Evolutionary conservation across 2,329 filamentous ascomycete genomes (phyloP).

Genomic region (Diaporthe vexans): DNA sequence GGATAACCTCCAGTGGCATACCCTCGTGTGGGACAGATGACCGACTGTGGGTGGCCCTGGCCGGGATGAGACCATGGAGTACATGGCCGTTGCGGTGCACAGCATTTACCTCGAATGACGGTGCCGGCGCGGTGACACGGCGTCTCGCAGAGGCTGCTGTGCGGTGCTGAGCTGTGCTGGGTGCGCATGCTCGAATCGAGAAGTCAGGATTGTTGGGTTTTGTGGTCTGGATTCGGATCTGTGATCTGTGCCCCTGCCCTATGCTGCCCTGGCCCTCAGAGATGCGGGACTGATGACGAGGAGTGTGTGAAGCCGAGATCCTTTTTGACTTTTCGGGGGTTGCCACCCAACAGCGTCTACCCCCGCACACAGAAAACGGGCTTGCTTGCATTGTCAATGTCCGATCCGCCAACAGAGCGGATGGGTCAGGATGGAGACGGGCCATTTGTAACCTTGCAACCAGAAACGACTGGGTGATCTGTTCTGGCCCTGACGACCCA

Average conservation of each 20-base stretch:
- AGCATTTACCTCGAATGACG: constrained; percentile 9
- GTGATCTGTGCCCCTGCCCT: constrained; percentile 28
- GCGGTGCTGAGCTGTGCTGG: not conserved
- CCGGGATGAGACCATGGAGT: not conserved
- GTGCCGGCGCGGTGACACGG: constrained; percentile 28
- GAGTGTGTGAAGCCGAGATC: constrained; percentile 36
- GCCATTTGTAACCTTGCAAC: not conserved
- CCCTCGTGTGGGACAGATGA: not conserved
- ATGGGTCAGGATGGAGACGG: constrained; percentile 15
- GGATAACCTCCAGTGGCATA: not conserved
- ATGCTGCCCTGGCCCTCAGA: constrained; percentile 14
- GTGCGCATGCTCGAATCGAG: constrained; percentile 10
- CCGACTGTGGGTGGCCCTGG: not conserved
- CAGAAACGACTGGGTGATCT: constrained; percentile 26
- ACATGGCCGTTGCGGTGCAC: not conserved
- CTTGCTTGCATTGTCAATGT: constrained; percentile 34
- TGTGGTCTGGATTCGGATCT: constrained; percentile 24
- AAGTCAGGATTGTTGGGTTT: not conserved
- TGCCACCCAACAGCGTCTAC: constrained; percentile 34
- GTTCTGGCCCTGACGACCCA: constrained; percentile 21
- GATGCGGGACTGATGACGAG: constrained; percentile 37
- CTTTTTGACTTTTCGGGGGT: constrained; percentile 22
- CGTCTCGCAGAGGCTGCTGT: constrained; percentile 14
- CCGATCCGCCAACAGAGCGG: constrained; percentile 21
- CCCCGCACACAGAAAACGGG: constrained; percentile 34